phyloP scores from a whole-genome alignment of 2,329 filamentous ascomycete species.

The Rasamsonia emersonii region DNA sequence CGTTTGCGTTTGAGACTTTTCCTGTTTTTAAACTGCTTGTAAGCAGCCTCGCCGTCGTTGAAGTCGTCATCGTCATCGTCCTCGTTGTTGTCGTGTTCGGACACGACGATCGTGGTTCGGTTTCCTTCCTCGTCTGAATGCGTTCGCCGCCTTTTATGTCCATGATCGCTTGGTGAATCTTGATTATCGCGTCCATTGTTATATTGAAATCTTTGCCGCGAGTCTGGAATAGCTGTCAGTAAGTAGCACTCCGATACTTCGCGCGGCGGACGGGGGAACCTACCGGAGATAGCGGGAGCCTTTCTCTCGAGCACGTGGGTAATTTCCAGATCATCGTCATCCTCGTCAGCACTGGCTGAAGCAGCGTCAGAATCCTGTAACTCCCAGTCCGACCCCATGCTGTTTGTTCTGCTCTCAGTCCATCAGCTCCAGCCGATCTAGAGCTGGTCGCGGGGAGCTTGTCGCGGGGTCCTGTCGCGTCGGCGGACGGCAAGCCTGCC shows the following conservation, averaged over 20 bases:
- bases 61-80: slow-evolving; percentile 23
- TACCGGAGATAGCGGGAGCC: slow-evolving; percentile 1
- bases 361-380: slow-evolving; percentile 17
- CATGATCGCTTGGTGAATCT: neutral
- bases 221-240: too few species aligned
- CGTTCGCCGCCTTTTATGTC: slow-evolving; percentile 4
- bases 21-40: slow-evolving; percentile 56
- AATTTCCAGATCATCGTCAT: slow-evolving; percentile 38
- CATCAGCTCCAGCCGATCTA: neutral
- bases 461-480: slow-evolving; percentile 4
- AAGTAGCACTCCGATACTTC: too few species aligned
- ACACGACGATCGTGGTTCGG: neutral
- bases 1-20: slow-evolving; percentile 47
- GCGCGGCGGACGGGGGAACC: neutral
- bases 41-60: slow-evolving; percentile 39
- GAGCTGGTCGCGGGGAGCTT: neutral
- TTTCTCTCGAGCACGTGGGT: slow-evolving; percentile 23
- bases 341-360: slow-evolving; percentile 18
- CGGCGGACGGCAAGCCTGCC: slow-evolving; percentile 6
- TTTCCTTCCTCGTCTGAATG: neutral
- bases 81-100: neutral
- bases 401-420: neutral
- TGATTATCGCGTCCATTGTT: neutral
- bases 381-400: slow-evolving; percentile 19
- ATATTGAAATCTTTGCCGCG: too few species aligned